These are phyloP conservation scores for Yamadazyma olivae DNA, from an alignment of 805 yeast genomes.

Conservation along the genomic window DNA sequence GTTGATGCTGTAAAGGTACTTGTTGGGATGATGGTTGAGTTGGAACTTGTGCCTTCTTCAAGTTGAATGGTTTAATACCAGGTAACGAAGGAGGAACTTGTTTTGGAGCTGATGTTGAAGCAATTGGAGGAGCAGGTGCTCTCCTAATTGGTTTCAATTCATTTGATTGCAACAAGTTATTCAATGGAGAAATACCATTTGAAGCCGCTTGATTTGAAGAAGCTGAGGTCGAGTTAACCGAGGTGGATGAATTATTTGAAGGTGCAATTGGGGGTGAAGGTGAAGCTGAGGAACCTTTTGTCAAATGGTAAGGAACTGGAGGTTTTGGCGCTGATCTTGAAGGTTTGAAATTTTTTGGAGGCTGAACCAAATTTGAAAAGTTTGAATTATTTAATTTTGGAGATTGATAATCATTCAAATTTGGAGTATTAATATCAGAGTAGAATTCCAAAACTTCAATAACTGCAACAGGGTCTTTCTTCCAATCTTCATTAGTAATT, in stretches of 20 bases:
- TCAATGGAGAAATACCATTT: conserved; percentile 30
- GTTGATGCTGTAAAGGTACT: background rate
- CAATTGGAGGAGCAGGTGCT: conserved; percentile 39
- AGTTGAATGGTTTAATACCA: conserved; percentile 9
- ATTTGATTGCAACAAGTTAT: conserved; percentile 22
- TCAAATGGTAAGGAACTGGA: conserved; percentile 38
- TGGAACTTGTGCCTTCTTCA: conserved; percentile 6
- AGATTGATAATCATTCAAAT: conserved; percentile 4
- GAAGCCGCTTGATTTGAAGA: background rate
- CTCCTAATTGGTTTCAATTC: conserved; percentile 46
- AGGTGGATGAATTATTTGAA: background rate
- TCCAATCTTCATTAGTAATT: conserved; percentile 61
- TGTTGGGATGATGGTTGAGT: conserved; percentile 1
- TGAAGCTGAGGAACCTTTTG: conserved; percentile 12
- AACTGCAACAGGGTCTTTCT: conserved; percentile 62
- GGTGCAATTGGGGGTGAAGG: background rate
- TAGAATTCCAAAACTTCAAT: conserved; percentile 59
- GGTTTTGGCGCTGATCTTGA: conserved; percentile 42
- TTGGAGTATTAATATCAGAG: conserved; percentile 25
- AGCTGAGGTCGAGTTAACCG: background rate
- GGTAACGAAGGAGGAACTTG: conserved; percentile 32
- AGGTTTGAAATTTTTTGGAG: conserved; percentile 27
- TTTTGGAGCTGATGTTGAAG: conserved; percentile 19
- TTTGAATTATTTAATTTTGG: conserved; percentile 7
- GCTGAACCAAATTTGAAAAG: conserved; percentile 12